phyloP scores from a whole-genome alignment of 2,329 filamentous ascomycete genomes.

The Pyrenophora graminea region DNA sequence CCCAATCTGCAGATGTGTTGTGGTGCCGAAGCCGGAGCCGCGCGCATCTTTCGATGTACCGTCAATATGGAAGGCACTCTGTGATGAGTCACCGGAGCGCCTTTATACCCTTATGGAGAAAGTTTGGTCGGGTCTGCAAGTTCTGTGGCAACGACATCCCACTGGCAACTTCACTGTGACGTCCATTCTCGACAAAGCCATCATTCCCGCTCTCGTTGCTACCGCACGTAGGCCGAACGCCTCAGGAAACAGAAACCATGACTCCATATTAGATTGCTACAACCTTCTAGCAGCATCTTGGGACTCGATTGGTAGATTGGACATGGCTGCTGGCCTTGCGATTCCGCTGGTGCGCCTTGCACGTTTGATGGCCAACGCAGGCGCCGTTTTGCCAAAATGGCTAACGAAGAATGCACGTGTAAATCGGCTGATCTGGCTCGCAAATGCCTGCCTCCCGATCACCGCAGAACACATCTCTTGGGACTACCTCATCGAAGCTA shows the following conservation, averaged over 20 bases:
- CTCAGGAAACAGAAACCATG: neutral
- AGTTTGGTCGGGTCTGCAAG: conserved; percentile 26
- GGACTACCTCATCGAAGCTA: conserved; percentile 29
- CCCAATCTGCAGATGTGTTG: conserved; percentile 32
- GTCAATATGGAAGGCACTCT: conserved; percentile 34
- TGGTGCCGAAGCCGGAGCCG: conserved; percentile 19
- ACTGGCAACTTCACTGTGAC: conserved; percentile 24
- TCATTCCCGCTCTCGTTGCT: conserved; percentile 30
- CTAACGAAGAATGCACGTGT: conserved; percentile 28
- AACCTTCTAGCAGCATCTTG: conserved; percentile 32
- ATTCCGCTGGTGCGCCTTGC: conserved; percentile 37
- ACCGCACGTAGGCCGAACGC: conserved; percentile 1
- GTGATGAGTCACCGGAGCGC: conserved; percentile 25
- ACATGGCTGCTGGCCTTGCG: conserved; percentile 29
- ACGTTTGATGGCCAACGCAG: conserved; percentile 33
- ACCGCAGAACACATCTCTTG: conserved; percentile 25
- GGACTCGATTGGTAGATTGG: conserved; percentile 32
- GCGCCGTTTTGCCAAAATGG: conserved; percentile 27
- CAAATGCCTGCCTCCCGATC: conserved; percentile 32
- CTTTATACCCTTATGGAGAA: conserved; percentile 24
- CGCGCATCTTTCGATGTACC: conserved; percentile 21
- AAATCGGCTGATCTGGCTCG: conserved; percentile 34
- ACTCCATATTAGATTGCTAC: conserved; percentile 28
- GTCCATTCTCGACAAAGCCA: conserved; percentile 23
- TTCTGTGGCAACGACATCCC: conserved; percentile 25